These are phyloP conservation scores for Sesbania bispinosa DNA, from an alignment of 306 rosid species.

Conservation along the genomic window DNA sequence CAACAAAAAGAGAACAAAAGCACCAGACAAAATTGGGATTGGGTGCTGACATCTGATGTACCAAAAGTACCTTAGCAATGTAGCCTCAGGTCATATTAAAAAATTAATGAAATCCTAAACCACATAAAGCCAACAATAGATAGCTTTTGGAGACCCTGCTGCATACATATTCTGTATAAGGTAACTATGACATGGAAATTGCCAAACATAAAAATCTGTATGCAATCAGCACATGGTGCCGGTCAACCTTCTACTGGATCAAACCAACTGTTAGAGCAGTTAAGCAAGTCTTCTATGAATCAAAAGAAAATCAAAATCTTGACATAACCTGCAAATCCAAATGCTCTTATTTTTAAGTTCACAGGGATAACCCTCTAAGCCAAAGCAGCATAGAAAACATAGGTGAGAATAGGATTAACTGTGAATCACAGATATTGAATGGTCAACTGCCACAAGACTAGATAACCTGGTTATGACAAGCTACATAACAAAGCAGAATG, in stretches of 20 bases:
- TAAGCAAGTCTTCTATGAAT: not conserved
- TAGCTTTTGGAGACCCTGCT: constrained; percentile 14
- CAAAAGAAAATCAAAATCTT: constrained; percentile 28
- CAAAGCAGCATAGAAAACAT: constrained; percentile 29
- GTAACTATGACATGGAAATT: not conserved
- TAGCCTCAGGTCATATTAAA: not conserved
- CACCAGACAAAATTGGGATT: too few relatives aligned
- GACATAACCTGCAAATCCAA: constrained; percentile 39
- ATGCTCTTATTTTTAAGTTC: too few relatives aligned
- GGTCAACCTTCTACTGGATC: constrained; percentile 1
- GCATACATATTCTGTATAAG: constrained; percentile 20
- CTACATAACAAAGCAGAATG: constrained; percentile 10
- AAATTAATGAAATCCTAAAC: constrained; percentile 8
- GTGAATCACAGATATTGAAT: not conserved
- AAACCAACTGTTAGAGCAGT: not conserved
- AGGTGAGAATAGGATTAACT: not conserved
- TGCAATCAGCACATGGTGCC: not conserved
- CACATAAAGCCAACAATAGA: constrained; percentile 3
- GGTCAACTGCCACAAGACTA: not conserved
- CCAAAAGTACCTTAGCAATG: too few relatives aligned
- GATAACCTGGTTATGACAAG: not conserved
- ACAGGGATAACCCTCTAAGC: too few relatives aligned
- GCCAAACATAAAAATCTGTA: constrained; percentile 14
- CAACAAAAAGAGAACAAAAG: too few relatives aligned
- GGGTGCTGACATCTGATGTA: too few relatives aligned